Evolutionary conservation across 768 basidiomycete species (phyloP).

Genomic region (Tulasnella sp.): DNA sequence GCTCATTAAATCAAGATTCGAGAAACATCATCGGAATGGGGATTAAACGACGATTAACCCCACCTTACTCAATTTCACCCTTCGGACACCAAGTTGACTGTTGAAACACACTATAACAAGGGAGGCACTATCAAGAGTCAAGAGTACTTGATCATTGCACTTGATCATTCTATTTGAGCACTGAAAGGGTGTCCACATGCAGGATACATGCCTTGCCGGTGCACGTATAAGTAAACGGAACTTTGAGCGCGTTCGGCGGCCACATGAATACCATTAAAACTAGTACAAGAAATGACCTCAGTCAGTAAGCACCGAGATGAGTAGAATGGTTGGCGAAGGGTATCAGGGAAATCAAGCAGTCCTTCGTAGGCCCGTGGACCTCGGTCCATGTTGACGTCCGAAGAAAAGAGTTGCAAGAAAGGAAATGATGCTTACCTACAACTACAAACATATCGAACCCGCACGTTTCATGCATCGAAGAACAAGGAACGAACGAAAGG

Average conservation of each 20-base stretch:
- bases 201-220: too few species aligned
- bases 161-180: too few species aligned
- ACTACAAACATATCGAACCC: background rate
- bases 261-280: too few species aligned
- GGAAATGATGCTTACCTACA: background rate
- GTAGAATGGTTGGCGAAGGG: background rate
- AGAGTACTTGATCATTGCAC: too few species aligned
- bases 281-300: too few species aligned
- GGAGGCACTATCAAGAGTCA: too few species aligned
- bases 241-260: too few species aligned
- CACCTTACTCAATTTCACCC: background rate
- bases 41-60: background rate
- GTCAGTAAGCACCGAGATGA: too few species aligned
- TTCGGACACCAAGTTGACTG: too few species aligned
- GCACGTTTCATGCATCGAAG: background rate
- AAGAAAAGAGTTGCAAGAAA: background rate
- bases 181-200: too few species aligned
- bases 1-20: constrained; percentile 11
- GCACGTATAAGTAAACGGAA: too few species aligned
- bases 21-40: background rate
- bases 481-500: background rate
- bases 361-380: background rate
- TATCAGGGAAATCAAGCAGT: background rate
- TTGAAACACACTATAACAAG: too few species aligned
- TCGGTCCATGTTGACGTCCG: background rate